Conservation (phyloP, 2,329 filamentous ascomycete species). For the Fonsecaea erecta region DNA sequence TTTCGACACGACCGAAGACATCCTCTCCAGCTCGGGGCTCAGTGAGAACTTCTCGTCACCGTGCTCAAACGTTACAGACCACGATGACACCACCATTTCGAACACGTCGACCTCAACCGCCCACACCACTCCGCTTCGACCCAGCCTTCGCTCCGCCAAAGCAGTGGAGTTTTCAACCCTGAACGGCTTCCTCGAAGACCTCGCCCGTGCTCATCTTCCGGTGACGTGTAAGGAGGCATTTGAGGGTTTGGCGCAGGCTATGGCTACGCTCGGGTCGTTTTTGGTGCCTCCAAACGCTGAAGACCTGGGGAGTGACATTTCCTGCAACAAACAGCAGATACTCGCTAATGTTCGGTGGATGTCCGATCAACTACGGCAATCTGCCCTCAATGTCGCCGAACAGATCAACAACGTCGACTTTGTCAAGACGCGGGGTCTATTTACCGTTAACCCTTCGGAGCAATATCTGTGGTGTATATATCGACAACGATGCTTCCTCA, state of each 20-base stretch:
- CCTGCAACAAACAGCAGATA: slow-evolving; percentile 16
- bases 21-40: neutral
- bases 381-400: slow-evolving; percentile 16
- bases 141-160: neutral
- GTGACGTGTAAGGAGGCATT: slow-evolving; percentile 18
- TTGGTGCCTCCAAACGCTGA: neutral
- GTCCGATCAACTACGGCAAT: slow-evolving; percentile 14
- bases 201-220: slow-evolving; percentile 25
- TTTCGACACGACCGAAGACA: slow-evolving; percentile 24
- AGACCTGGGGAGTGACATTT: neutral
- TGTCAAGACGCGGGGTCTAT: slow-evolving; percentile 31
- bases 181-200: slow-evolving; percentile 12
- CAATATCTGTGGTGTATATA: slow-evolving; percentile 35
- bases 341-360: slow-evolving; percentile 3
- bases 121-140: slow-evolving; percentile 28
- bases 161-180: slow-evolving; percentile 5
- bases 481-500: slow-evolving; percentile 31
- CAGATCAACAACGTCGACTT: slow-evolving; percentile 29
- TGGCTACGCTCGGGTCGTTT: slow-evolving; percentile 17
- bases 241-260: slow-evolving; percentile 18
- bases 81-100: slow-evolving; percentile 20
- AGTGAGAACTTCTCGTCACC: slow-evolving; percentile 30
- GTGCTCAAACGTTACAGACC: slow-evolving; percentile 25
- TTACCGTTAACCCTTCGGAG: slow-evolving; percentile 26
- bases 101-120: slow-evolving; percentile 25